Evolutionary conservation across 1,139 yeast genomes (phyloP).

Genomic region (Scheffersomyces parashehatae): DNA sequence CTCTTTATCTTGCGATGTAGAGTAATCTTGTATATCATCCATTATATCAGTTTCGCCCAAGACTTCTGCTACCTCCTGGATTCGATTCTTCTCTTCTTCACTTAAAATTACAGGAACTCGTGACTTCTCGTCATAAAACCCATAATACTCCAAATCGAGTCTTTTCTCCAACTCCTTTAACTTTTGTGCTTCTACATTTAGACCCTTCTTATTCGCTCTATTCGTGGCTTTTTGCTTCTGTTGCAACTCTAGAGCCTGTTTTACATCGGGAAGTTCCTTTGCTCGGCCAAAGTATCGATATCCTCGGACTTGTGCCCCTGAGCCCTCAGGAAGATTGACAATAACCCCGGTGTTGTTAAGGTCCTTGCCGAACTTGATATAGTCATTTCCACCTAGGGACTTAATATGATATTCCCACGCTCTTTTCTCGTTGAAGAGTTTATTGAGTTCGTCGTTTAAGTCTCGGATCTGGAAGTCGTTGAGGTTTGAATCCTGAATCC

Average conservation of each 20-base stretch:
- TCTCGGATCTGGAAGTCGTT: slow-evolving; percentile 68
- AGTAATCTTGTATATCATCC: not conserved
- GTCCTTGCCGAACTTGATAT: slow-evolving; percentile 11
- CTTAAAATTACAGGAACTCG: slow-evolving; percentile 1
- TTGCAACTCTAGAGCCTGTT: slow-evolving; percentile 46
- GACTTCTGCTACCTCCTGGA: slow-evolving; percentile 4
- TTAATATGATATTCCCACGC: slow-evolving; percentile 83
- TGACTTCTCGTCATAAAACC: slow-evolving; percentile 37
- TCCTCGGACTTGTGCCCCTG: slow-evolving; percentile 28
- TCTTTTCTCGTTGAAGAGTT: slow-evolving; percentile 20
- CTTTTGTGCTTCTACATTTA: slow-evolving; percentile 11
- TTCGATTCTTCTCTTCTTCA: slow-evolving; percentile 7
- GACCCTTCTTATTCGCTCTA: slow-evolving; percentile 13
- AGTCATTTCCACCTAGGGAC: slow-evolving; percentile 17
- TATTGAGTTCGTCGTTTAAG: slow-evolving; percentile 43
- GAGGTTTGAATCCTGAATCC: slow-evolving; percentile 63
- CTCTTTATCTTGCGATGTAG: not conserved
- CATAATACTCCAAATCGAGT: slow-evolving; percentile 41
- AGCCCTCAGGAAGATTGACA: slow-evolving; percentile 5
- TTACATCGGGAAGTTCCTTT: slow-evolving; percentile 74
- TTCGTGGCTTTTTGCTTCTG: slow-evolving; percentile 19
- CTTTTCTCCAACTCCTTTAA: slow-evolving; percentile 18
- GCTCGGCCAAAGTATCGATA: slow-evolving; percentile 85
- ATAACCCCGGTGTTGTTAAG: slow-evolving; percentile 25
- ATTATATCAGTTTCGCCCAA: slow-evolving; percentile 3